phyloP scores from a whole-genome alignment of 2,329 filamentous ascomycete genomes.

The Calonectria fujianensis region DNA sequence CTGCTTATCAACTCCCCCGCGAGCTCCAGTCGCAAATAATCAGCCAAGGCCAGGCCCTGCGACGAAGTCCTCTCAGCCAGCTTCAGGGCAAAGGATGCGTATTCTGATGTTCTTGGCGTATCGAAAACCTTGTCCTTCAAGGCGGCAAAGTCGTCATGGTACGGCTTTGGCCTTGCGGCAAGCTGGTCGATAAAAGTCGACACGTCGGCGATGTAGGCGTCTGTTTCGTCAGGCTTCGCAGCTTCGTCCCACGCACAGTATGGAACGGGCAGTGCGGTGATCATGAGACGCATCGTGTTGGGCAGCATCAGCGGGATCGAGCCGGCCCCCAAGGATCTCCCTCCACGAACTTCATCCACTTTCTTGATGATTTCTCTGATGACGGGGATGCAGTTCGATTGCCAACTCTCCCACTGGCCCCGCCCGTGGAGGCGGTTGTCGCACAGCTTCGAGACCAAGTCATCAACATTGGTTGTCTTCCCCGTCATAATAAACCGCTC shows the following conservation, averaged over 20 bases:
- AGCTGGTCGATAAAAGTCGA: constrained; percentile 43
- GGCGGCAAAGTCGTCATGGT: constrained; percentile 50
- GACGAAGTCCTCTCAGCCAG: constrained; percentile 31
- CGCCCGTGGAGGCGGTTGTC: constrained; percentile 18
- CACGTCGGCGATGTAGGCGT: constrained; percentile 39
- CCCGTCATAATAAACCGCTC: constrained; percentile 36
- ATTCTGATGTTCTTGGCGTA: constrained; percentile 14
- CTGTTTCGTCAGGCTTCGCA: constrained; percentile 14
- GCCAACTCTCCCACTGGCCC: constrained; percentile 44
- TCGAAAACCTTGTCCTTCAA: constrained; percentile 41
- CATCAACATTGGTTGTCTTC: neutral
- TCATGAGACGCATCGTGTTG: constrained; percentile 41
- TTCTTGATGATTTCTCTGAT: constrained; percentile 43
- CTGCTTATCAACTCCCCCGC: constrained; percentile 32
- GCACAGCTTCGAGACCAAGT: constrained; percentile 19
- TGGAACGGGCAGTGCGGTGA: constrained; percentile 45
- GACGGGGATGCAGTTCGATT: constrained; percentile 49
- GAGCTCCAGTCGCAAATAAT: constrained; percentile 50
- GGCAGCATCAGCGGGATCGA: constrained; percentile 37
- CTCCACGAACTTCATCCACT: constrained; percentile 40
- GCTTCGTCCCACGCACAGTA: constrained; percentile 16
- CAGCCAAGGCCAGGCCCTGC: constrained; percentile 33
- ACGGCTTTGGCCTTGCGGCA: constrained; percentile 41
- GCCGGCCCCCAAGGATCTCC: neutral
- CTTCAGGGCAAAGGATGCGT: constrained; percentile 41